Evolutionary conservation across 805 yeast genomes (phyloP), one percentile per base, ranked within the genome.

Genomic region (Monosporozyma yasuniensis): DNA sequence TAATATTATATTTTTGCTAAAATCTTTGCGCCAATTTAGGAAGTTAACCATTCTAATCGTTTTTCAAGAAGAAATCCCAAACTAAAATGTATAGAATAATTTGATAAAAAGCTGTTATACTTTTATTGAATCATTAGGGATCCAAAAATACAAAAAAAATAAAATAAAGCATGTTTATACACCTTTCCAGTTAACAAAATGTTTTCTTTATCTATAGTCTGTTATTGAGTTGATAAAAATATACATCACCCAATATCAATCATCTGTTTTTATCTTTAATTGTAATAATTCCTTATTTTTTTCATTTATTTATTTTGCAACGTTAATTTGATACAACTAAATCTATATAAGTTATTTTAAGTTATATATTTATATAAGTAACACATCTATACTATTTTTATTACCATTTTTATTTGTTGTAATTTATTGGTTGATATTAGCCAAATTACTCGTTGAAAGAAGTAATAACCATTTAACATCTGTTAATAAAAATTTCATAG

Each of bases 401-500:
- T 11, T 18, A 19, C 9, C 14, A 11, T 21, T 22, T 6, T 21
- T 22, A 21, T 14, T 41, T n/a, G 22, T 12, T 37, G 28, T 2
- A 39, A 42, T 4, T 34, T 16, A 41, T 18, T 45, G 30, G 14
- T 23, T 21, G 16, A 14, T 8, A 9, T 50, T 42, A 2, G 49
- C 34, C 21, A 57, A 48, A 44, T 42, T 49, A 44, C 57, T 60
- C 1, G 95, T 88, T 16, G 87, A 79, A 61, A 82, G 88, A 3
- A 90, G 83, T 49, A 90, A 68, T 7, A 91, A 74, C 96, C 96
- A 91, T 61, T 87, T 88, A 28, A 80, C 73, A 59, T 91, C 80
- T 0, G 93, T 86, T 45, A 90, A 68, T 11, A 91, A 70, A 60
- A 81, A 85, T 58, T 85, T 84, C 67, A 96, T 89, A 0, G 95